Conservation (phyloP, 768 basidiomycete genomes). For the Mycena crocata region DNA sequence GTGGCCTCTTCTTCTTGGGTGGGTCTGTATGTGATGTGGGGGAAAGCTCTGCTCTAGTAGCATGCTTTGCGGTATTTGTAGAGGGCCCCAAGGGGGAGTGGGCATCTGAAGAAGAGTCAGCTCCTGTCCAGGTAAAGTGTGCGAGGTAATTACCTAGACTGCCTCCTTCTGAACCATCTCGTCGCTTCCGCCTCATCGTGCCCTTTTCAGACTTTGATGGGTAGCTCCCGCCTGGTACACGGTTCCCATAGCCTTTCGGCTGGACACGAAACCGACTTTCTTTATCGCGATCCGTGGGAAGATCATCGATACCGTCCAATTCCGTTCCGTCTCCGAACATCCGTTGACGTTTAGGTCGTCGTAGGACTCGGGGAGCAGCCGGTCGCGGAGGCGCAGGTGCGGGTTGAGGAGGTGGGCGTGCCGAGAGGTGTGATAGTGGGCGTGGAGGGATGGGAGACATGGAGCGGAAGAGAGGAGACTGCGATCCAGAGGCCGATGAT, state of each 20-base stretch:
- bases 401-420: slow-evolving; percentile 46
- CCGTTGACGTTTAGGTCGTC: slow-evolving; percentile 80
- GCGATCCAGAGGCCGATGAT: slow-evolving; percentile 46
- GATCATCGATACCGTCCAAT: slow-evolving; percentile 88
- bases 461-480: slow-evolving; percentile 56
- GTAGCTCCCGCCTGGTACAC: slow-evolving; percentile 67
- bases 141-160: slow-evolving; percentile 52
- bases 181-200: slow-evolving; percentile 67
- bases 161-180: slow-evolving; percentile 54
- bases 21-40: slow-evolving; percentile 50
- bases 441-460: slow-evolving; percentile 70
- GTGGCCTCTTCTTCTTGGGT: slow-evolving; percentile 67
- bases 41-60: slow-evolving; percentile 66
- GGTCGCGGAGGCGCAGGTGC: slow-evolving; percentile 53
- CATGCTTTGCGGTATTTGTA: slow-evolving; percentile 68
- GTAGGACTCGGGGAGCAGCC: slow-evolving; percentile 72
- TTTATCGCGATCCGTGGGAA: slow-evolving; percentile 87
- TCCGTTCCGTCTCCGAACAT: slow-evolving; percentile 92
- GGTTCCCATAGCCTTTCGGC: slow-evolving; percentile 75
- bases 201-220: slow-evolving; percentile 63
- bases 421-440: slow-evolving; percentile 68
- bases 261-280: slow-evolving; percentile 81
- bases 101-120: slow-evolving; percentile 30
- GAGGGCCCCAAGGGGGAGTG: slow-evolving; percentile 45
- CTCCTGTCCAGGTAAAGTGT: not conserved